Base-by-base conservation (phyloP, 2,329 filamentous ascomycete genomes). In the Fusarium buharicum region DNA sequence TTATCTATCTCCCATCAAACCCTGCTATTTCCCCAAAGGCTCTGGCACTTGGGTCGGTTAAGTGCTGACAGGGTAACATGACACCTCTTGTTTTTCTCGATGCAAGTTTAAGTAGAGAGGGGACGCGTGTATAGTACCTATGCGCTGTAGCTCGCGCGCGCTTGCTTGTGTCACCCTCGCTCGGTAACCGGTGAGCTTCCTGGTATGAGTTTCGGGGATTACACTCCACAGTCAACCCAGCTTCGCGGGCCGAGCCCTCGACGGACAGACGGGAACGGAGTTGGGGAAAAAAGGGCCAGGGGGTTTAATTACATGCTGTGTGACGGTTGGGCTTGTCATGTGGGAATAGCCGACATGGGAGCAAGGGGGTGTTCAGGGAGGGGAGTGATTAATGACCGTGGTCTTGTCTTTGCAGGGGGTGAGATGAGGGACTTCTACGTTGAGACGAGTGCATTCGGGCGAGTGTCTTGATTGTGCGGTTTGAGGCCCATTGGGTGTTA, bases 181-280 rank as follows among this genome's bases (percentile, higher is more conserved):
- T 41, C 24, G 48, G 54, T 24, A 55, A 64, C 60, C 50, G 50
- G 60, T 64, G 60, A 59, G 16, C 31, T 48, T 13, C 12, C 31
- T 41, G 39, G 33, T 37, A 59, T 59, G 40, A 36, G 54, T 14
- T 39, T 46, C 33, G 22, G 39, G 17, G 37, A 16, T 58, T 44
- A 40, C 45, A 58, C 53, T 38, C 18, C 34, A 18, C 12, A 12
- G 33, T 24, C 36, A 37, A 64, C 41, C 59, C 59, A 64, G 38
- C 30, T 46, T 20, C 30, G 55, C 59, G 60, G 60, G 55, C 59
- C 55, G 60, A 51, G 37, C 60, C 59, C 50, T 59, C 30, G n/a
- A 27, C 38, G 59, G 59, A 18, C 22, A 44, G 59, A 43, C 34
- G 49, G 59, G 50, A 64, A 13, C 52, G 34, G 46, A 12, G 12